Conservation (phyloP, 1,284 basidiomycete genomes). For the Lignosus rhinocerotis region DNA sequence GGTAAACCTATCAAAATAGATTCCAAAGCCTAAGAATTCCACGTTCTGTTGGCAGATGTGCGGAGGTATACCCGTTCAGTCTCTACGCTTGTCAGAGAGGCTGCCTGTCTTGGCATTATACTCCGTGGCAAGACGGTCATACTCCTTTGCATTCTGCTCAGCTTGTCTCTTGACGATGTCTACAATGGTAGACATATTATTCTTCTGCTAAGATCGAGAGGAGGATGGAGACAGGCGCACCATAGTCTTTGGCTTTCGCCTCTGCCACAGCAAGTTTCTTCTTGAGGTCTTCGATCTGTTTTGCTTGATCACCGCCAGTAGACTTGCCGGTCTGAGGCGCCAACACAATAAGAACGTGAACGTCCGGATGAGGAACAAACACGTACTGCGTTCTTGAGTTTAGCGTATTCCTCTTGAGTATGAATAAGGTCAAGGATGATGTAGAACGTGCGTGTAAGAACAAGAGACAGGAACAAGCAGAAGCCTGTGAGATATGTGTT, state of each 20-base stretch:
- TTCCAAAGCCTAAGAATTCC: neutral
- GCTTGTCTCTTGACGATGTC: slow-evolving; percentile 86
- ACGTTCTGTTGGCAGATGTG: neutral
- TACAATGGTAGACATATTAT: slow-evolving; percentile 27
- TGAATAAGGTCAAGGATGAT: slow-evolving; percentile 91
- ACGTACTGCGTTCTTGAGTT: slow-evolving; percentile 72
- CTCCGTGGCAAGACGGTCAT: slow-evolving; percentile 77
- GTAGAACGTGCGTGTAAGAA: slow-evolving; percentile 90
- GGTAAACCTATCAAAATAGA: neutral
- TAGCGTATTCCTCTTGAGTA: slow-evolving; percentile 84
- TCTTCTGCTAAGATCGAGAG: neutral
- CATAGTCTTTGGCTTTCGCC: slow-evolving; percentile 66
- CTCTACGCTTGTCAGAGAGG: slow-evolving; percentile 49
- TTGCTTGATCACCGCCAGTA: slow-evolving; percentile 46
- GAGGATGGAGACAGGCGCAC: slow-evolving; percentile 41
- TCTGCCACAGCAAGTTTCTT: slow-evolving; percentile 49
- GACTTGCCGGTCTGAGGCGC: slow-evolving; percentile 25
- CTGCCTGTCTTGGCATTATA: slow-evolving; percentile 71
- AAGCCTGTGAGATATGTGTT: slow-evolving; percentile 92
- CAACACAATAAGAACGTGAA: neutral
- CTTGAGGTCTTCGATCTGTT: slow-evolving; percentile 68
- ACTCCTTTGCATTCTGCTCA: slow-evolving; percentile 74
- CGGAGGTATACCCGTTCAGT: slow-evolving; percentile 28
- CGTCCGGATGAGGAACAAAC: neutral
- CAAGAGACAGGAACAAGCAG: slow-evolving; percentile 91